Evolutionary conservation across 805 yeast genomes (phyloP).

Genomic region (Ogataea minuta): DNA sequence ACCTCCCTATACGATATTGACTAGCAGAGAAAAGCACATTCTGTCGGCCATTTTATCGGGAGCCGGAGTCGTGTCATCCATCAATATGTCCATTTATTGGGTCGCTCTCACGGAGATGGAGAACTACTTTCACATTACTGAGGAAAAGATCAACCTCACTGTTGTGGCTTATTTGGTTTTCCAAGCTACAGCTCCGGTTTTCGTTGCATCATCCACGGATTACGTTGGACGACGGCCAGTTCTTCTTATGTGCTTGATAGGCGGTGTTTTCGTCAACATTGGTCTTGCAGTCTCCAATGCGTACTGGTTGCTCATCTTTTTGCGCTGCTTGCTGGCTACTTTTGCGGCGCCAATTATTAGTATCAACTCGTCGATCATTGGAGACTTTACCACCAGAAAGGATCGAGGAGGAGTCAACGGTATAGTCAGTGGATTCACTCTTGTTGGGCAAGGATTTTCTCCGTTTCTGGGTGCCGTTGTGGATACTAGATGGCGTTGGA

Average conservation of each 20-base stretch:
- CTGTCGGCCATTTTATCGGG: conserved; percentile 42
- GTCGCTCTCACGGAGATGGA: conserved; percentile 68
- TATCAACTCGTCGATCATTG: conserved; percentile 65
- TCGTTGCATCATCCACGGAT: conserved; percentile 70
- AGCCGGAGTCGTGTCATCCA: conserved; percentile 63
- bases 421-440: conserved; percentile 57
- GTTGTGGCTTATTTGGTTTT: conserved; percentile 73
- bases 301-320: conserved; percentile 60
- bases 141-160: conserved; percentile 62
- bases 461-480: conserved; percentile 62
- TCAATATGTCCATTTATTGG: conserved; percentile 75
- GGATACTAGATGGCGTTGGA: conserved; percentile 62
- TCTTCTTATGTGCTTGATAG: conserved; percentile 48
- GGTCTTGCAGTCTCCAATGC: conserved; percentile 60
- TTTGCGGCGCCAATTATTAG: conserved; percentile 78
- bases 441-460: conserved; percentile 76
- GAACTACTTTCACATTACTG: conserved; percentile 50
- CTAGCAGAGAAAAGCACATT: conserved; percentile 38
- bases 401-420: conserved; percentile 76
- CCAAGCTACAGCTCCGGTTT: conserved; percentile 75
- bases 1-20: conserved; percentile 44
- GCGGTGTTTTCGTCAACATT: conserved; percentile 60
- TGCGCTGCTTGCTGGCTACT: conserved; percentile 74
- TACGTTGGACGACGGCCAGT: conserved; percentile 70
- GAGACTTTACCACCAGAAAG: conserved; percentile 64